Evolutionary conservation across 2,329 filamentous ascomycete genomes (phyloP), one percentile per base, ranked within the genome.

Genomic region (Aureobasidium subglaciale): DNA sequence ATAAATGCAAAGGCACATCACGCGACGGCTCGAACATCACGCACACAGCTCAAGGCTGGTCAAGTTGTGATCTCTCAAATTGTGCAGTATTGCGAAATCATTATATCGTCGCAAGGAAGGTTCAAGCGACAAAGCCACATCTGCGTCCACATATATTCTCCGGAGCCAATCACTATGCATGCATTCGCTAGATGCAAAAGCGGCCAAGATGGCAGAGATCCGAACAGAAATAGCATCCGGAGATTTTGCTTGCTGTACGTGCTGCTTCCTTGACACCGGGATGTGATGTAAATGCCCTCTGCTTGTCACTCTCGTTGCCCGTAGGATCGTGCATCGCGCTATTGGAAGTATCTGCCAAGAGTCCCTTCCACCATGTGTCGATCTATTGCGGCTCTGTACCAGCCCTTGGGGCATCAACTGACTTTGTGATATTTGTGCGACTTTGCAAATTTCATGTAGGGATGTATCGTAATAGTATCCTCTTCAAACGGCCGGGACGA

Each of bases 131-230:
- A 27, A 16, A 53, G 49, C 49, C 37, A 37, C 49, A 53, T 38
- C 24, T 32, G 48, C 48, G 29, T 30, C 22, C 16, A 24, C 22
- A 42, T 27, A 53, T 53, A 53, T 53, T 42, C 37, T 53, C 49
- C 49, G 49, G 13, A 11, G 22, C 49, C 49, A 53, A 53, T 43
- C 32, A 53, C 30, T 35, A 38, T 50, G 46, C 46, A 50, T 35
- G 30, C n/a, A 24, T 48, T 48, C 43, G 30, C 43, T 48, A 48
- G 43, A 48, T 30, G 42, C 25, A 32, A 45, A n/a, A 32, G 22
- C 43, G 25, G 22, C 16, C 20, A 27, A 18, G 22, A 20, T n/a
- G n/a, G n/a, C 32, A 24, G 3, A 18, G 15, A 27, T 20, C 16
- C 15, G 2, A 9, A 8, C 45, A 49, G 22, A 16, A 30, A 50